Base-by-base conservation (phyloP, 345 rosid species). In the Aurinia saxatilis region DNA sequence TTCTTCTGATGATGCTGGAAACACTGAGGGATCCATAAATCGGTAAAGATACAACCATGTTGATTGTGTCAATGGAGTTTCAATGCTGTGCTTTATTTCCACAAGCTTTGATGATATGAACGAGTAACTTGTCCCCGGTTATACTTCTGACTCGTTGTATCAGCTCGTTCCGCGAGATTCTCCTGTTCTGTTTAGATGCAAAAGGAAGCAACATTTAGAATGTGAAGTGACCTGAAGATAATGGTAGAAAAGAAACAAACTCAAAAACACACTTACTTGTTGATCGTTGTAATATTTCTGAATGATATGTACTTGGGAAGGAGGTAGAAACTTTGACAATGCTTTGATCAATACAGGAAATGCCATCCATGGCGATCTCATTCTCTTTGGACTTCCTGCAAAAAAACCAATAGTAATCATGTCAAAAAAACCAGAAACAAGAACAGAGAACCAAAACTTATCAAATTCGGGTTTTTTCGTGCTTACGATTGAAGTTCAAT, bases 281-380 rank as follows among this genome's bases (percentile, higher is more conserved):
- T 79, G 68, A 59, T 82, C 88, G 60, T 25, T 79, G 12, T 82
- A 76, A 60, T 74, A 60, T 72, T 84, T 87, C 57, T 72, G 57
- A 42, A 89, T 78, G 77, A 71, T 59, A 23, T 41, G 33, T 36
- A 85, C 47, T 5, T 73, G 48, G 0, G 74, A 40, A 21, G 83
- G 73, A 46, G 87, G 64, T 61, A 93, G 53, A 49, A 77, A 78
- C 76, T 82, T 76, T 0, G 91, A 81, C 4, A 93, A 79, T 27
- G 77, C 76, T 8, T 86, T 68, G 42, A 93, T 79, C 33, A 84
- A 75, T 50, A 73, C 72, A 31, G 90, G 79, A 68, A 89, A 84
- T 4, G 88, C 79, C 81, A 92, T 80, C 91, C 93, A 89, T 7
- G 97, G 96, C 1, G 90, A 87, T 64, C 71, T 83, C 40, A 83